Evolutionary conservation across 1,284 basidiomycete species (phyloP), one percentile per base, ranked within the genome.

Genomic region (Ustanciosporium gigantosporum): DNA sequence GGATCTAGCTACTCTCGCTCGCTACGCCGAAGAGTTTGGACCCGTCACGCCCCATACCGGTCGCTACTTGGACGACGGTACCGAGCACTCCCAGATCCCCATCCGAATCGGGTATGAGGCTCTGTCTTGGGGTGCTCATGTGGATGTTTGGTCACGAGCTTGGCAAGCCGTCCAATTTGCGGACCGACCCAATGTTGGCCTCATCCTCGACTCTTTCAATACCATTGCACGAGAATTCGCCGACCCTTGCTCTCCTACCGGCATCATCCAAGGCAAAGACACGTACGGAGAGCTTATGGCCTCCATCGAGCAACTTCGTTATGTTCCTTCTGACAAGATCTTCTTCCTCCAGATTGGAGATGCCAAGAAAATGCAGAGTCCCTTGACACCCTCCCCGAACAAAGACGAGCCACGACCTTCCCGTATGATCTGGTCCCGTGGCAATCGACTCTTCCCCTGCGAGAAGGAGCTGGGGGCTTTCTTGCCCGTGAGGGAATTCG

Each of bases 171-270:
- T 80, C 5, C 50, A 66, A 22, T 22, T 35, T 5, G 72, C 69
- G 11, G 52, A 79, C 49, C 48, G 69, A 3, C 43, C 56, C 17
- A 79, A 79, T 35, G 57, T 79, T 19, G 79, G 79, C 4, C 51
- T 80, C 31, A 76, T 76, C 41, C 60, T 80, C 46, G 79, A 80
- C 65, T 73, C 74, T 9, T 80, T 80, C 76, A 79, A 80, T 57
- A 79, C 75, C 2, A 57, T 79, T 5, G 79, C 70, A 0, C 62
- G 73, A 40, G 74, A 79, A 46, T 79, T 68, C 53, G 79, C 79
- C 20, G 69, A 70, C 24, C 66, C 67, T 3, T 69, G 67, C 41
- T 51, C 56, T 3, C 20, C 53, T 15, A 44, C 52, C 15, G 66
- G 70, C 32, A 67, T 73, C 51, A 60, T 62, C 13, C 25, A 36